These are phyloP conservation scores for Aspergillus asperescens DNA, from an alignment of 495 filamentous ascomycete genomes.

Conservation along the genomic window DNA sequence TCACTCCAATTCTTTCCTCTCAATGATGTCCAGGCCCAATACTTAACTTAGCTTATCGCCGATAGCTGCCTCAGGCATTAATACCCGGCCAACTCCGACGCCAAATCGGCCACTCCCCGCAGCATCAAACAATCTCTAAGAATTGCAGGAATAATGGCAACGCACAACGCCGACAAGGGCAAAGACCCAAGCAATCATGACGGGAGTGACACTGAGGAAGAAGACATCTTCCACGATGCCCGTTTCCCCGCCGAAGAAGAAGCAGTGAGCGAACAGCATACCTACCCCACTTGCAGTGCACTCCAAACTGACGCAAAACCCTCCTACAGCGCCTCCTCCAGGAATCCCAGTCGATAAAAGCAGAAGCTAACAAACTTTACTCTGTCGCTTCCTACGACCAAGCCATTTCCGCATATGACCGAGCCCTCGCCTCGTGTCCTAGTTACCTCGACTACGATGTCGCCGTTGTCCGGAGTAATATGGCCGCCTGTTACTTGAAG, in stretches of 20 bases:
- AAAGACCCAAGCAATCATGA: slow-evolving; percentile 3
- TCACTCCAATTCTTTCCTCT: too few relatives aligned
- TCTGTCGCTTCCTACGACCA: slow-evolving; percentile 64
- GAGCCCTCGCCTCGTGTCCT: slow-evolving; percentile 75
- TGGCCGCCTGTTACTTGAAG: slow-evolving; percentile 86
- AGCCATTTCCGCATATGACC: slow-evolving; percentile 85
- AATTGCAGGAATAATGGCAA: neutral
- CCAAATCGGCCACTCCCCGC: neutral
- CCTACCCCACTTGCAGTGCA: slow-evolving; percentile 4
- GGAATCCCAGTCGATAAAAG: slow-evolving; percentile 70
- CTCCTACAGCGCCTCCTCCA: slow-evolving; percentile 54
- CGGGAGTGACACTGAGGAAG: slow-evolving; percentile 33
- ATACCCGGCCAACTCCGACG: neutral
- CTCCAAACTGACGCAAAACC: slow-evolving; percentile 1
- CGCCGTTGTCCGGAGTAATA: slow-evolving; percentile 80
- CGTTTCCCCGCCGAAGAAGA: slow-evolving; percentile 73
- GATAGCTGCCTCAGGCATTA: slow-evolving; percentile 8
- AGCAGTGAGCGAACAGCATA: slow-evolving; percentile 46
- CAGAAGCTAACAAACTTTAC: slow-evolving; percentile 75
- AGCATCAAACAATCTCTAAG: too few relatives aligned
- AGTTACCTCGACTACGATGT: slow-evolving; percentile 87
- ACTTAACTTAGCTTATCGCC: too few relatives aligned
- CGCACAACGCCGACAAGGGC: neutral
- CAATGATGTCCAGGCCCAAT: too few relatives aligned
- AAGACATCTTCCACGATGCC: slow-evolving; percentile 45